Conservation (phyloP, 2,329 filamentous ascomycete genomes). For the Teratosphaeria viscida region DNA sequence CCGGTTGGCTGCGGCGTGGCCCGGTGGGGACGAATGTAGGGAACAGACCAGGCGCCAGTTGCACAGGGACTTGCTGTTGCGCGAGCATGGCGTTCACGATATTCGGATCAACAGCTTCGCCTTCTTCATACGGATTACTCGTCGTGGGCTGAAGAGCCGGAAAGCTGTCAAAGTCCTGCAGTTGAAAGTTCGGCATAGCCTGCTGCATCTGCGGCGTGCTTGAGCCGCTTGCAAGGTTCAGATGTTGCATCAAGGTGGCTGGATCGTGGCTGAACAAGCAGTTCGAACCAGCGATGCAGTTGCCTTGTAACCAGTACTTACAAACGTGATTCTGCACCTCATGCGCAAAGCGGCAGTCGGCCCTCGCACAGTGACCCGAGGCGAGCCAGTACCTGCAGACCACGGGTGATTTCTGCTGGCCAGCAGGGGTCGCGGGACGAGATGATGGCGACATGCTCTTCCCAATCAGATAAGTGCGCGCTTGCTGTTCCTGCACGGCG, state of each 20-base stretch:
- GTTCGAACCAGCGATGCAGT: conserved; percentile 83
- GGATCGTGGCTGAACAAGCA: conserved; percentile 98
- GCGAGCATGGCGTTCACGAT: conserved; percentile 33
- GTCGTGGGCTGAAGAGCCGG: conserved; percentile 53
- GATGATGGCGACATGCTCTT: conserved; percentile 72
- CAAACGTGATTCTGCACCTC: conserved; percentile 92
- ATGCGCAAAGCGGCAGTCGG: conserved; percentile 94
- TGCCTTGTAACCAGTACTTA: conserved; percentile 99
- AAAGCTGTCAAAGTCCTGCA: conserved; percentile 78
- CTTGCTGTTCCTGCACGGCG: neutral
- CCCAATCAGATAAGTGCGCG: conserved; percentile 61
- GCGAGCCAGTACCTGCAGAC: conserved; percentile 97
- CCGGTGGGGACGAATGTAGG: conserved; percentile 45
- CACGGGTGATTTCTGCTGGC: conserved; percentile 70
- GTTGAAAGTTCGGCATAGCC: conserved; percentile 51
- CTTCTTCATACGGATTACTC: conserved; percentile 34
- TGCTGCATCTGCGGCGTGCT: conserved; percentile 53
- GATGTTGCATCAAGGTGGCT: conserved; percentile 69
- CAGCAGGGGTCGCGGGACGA: conserved; percentile 64
- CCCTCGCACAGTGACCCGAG: conserved; percentile 86
- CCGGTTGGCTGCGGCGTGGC: conserved; percentile 25
- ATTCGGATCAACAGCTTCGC: conserved; percentile 25
- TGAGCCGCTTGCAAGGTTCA: conserved; percentile 57
- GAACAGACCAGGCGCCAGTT: conserved; percentile 55
- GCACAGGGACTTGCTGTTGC: conserved; percentile 30